phyloP scores from a whole-genome alignment of 148 eudicot genomes.

The Talinum fruticosum region DNA sequence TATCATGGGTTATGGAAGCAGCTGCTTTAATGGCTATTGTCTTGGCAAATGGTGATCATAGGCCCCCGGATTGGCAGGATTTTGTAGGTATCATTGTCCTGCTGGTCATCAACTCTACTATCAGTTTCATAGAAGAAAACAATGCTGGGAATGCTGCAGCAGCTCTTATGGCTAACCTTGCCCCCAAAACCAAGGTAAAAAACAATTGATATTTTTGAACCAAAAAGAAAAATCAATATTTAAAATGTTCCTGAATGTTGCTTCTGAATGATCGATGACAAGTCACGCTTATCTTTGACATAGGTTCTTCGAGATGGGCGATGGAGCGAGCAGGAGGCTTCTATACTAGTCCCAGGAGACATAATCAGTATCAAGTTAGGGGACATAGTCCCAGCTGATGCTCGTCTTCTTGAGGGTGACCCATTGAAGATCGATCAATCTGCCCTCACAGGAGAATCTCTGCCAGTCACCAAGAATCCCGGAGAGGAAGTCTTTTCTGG shows the following conservation, averaged over 20 bases:
- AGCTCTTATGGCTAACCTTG: conserved; percentile 74
- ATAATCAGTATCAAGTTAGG: conserved; percentile 65
- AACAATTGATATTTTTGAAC: background rate
- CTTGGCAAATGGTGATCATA: conserved; percentile 56
- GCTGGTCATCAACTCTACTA: conserved; percentile 61
- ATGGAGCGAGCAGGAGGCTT: conserved; percentile 64
- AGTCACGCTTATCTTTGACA: conserved; percentile 9
- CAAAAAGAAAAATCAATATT: too few relatives aligned
- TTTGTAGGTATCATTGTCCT: conserved; percentile 58
- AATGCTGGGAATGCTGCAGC: conserved; percentile 80
- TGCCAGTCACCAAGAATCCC: conserved; percentile 59
- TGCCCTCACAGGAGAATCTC: conserved; percentile 68
- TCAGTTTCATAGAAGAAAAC: conserved; percentile 75
- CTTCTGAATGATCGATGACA: background rate
- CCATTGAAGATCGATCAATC: conserved; percentile 68
- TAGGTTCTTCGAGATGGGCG: conserved; percentile 63
- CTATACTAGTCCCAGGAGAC: conserved; percentile 67
- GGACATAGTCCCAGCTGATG: conserved; percentile 75
- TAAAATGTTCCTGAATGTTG: background rate
- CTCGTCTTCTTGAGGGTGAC: conserved; percentile 71
- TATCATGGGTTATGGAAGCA: conserved; percentile 70
- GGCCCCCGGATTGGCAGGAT: conserved; percentile 68
- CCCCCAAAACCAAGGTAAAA: conserved; percentile 65
- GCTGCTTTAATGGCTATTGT: conserved; percentile 64
- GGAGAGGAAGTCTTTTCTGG: conserved; percentile 70